Evolutionary conservation across 257 asterid species (phyloP).

Genomic region (Apocynum venetum): DNA sequence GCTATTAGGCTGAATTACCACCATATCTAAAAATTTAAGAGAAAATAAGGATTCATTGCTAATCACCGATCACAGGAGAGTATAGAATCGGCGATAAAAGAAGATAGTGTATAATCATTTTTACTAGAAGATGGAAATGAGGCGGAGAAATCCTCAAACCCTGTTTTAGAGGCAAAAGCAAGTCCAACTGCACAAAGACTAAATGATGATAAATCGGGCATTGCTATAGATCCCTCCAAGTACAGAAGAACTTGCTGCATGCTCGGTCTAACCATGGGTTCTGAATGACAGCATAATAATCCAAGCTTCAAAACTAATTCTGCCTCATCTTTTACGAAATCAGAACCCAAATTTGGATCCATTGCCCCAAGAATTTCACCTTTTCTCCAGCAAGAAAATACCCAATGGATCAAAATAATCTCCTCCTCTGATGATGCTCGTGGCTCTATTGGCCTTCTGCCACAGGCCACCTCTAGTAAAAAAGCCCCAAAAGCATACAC

Average conservation of each 20-base stretch:
- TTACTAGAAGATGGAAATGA: not conserved
- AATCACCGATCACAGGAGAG: constrained; percentile 19
- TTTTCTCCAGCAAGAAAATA: constrained; percentile 39
- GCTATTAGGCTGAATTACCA: too few species aligned
- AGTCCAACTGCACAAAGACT: constrained; percentile 9
- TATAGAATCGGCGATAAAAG: constrained; percentile 10
- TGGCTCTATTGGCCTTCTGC: constrained; percentile 54
- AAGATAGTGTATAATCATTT: not conserved
- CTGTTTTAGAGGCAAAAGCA: not conserved
- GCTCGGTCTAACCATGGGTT: constrained; percentile 40
- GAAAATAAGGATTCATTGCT: too few species aligned
- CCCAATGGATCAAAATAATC: constrained; percentile 40
- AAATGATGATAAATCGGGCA: constrained; percentile 18
- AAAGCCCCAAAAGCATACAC: constrained; percentile 26
- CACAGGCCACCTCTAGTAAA: constrained; percentile 36
- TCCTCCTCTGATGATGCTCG: constrained; percentile 35
- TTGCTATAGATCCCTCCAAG: constrained; percentile 26
- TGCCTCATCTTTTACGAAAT: constrained; percentile 29
- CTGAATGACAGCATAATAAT: constrained; percentile 38
- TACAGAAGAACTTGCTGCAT: constrained; percentile 51
- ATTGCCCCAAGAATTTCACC: constrained; percentile 44
- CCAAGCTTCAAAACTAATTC: constrained; percentile 51
- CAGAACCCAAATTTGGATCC: constrained; percentile 35
- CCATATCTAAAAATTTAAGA: too few species aligned
- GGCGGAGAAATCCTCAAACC: not conserved